phyloP scores from a whole-genome alignment of 2,329 filamentous ascomycete genomes.

The Fusarium virguliforme region DNA sequence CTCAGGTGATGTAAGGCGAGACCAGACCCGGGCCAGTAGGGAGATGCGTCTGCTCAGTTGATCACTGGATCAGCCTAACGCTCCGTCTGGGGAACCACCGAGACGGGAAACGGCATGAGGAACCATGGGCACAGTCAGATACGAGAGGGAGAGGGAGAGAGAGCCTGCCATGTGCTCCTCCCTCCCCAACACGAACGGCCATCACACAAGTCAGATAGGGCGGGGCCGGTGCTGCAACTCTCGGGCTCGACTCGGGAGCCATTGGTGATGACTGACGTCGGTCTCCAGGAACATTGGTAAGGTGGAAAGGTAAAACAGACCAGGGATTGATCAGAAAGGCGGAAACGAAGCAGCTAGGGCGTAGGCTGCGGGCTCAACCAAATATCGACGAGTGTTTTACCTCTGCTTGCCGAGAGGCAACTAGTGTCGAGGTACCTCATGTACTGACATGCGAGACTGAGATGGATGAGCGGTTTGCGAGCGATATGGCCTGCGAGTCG shows the following conservation, averaged over 20 bases:
- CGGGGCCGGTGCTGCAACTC: constrained; percentile 19
- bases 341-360: constrained; percentile 34
- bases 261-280: constrained; percentile 26
- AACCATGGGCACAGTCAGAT: constrained; percentile 31
- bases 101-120: constrained; percentile 42
- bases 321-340: constrained; percentile 30
- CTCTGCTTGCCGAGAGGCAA: constrained; percentile 25
- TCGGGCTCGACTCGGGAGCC: constrained; percentile 19
- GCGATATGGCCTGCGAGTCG: constrained; percentile 37
- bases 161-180: constrained; percentile 33
- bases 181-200: constrained; percentile 27
- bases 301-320: constrained; percentile 19
- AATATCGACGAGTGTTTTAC: constrained; percentile 27
- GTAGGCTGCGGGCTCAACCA: constrained; percentile 29
- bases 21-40: constrained; percentile 17
- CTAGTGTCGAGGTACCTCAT: constrained; percentile 36
- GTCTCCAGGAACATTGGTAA: constrained; percentile 23
- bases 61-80: constrained; percentile 37
- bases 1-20: constrained; percentile 36
- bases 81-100: constrained; percentile 25
- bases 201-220: constrained; percentile 27
- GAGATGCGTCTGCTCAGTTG: constrained; percentile 28
- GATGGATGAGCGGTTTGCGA: constrained; percentile 41
- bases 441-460: constrained; percentile 32
- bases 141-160: constrained; percentile 21